Evolutionary conservation across 495 filamentous ascomycete species (phyloP), one percentile per base, ranked within the genome.

Genomic region (Neurospora africana): DNA sequence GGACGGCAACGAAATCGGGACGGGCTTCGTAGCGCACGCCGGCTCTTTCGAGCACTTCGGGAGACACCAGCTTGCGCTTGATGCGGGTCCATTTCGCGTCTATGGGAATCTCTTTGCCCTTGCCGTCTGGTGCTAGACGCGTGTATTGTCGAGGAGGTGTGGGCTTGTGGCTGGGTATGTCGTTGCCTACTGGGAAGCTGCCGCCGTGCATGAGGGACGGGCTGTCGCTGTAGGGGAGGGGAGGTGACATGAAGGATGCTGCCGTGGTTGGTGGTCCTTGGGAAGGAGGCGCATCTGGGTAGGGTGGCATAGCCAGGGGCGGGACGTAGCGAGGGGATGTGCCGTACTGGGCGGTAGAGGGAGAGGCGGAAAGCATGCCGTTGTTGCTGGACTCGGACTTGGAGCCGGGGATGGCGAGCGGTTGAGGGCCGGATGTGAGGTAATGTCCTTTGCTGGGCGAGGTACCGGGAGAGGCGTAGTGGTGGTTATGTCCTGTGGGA

Each of bases 21-120:
- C 84, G 78, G n/a, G 91, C 91, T 76, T 93, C 90, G 74, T 90
- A 93, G 36, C 91, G 85, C 70, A 90, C 85, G 10, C 88, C 84
- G 35, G 86, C 89, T 71, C 87, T 84, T 72, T 88, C 86, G 1
- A 93, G 79, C 1, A 90, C 89, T 71, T 90, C 88, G 5, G 90
- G 89, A 21, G 90, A 91, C 36, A 93, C 88, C 0, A 91, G 80
- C 5, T 82, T 78, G 39, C 91, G 86, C 58, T 87, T 84, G 74
- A 93, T 90, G 78, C 87, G 89, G 21, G 91, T 93, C 91, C 91
- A 93, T 35, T 87, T 88, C 0, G 90, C 91, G 53, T 89, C 86
- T 5, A 87, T 80, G 0, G 89, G 89, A 39, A 93, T 91, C 40
- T 87, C 88, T 40, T 86, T 83, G 17, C 87, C 87, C 17, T 81